Evolutionary conservation across 1,284 basidiomycete genomes (phyloP), one percentile per base, ranked within the genome.

Genomic region (Laetiporus sulphureus): DNA sequence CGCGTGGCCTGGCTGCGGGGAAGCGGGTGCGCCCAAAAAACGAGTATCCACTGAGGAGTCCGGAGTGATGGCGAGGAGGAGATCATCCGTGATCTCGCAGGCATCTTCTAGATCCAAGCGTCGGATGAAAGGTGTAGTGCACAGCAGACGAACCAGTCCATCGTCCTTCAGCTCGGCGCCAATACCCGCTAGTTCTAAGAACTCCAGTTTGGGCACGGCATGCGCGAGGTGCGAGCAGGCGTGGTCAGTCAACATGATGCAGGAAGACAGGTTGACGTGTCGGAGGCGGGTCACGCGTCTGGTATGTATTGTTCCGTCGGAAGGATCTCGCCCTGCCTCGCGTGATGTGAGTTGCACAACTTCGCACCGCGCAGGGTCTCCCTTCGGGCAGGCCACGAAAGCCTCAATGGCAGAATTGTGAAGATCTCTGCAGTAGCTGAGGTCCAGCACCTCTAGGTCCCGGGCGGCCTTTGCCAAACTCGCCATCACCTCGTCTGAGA

Each of bases 51-150:
- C n/a, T 11, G 44, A 16, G 31, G 47, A 33, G 22, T 37, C 49
- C 4, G 85, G 85, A 1, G 84, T 89, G 32, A 95, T 64, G 1
- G 70, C 69, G 12, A 67, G 63, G 16, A 96, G 59, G 12, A 92
- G 73, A 1, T 67, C 66, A 60, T 96, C 91, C 1, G 77, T 83
- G 39, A 95, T 77, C 19, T 83, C 77, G 12, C 63, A 65, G 2
- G 88, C 88, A 47, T 89, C 84, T 58, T 96, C 94, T 23, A 97
- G 65, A 58, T 97, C 94, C 32, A 97, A 62, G 40, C 75, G 78
- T 39, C 79, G 69, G 37, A 97, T 78, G 44, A 69, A 59, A 0
- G 86, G 85, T 5, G 80, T 83, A 8, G 83, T 86, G 33, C 65
- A 62, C 27, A 96, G 62, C 15, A 96, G 68, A 32, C 71, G 71